Evolutionary conservation across 805 yeast genomes (phyloP).

Genomic region (Saturnispora hagleri): DNA sequence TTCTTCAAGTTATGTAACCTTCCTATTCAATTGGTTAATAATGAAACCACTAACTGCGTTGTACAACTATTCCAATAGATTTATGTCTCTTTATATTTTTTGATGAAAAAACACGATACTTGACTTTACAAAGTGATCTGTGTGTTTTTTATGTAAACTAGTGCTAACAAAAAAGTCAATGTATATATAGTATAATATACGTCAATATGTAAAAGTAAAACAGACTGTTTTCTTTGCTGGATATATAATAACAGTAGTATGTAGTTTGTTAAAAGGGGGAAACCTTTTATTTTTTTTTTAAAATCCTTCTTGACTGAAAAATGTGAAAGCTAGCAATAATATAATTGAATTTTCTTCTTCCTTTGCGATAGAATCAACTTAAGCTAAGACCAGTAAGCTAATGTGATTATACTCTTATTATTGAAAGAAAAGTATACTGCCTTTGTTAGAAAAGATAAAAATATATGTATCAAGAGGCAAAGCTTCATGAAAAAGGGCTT

Average conservation of each 20-base stretch:
- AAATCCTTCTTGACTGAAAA: neutral
- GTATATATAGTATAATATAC: neutral
- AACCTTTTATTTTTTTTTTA: neutral
- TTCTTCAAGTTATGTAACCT: neutral
- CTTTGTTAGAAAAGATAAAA: neutral
- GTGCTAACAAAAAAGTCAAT: neutral
- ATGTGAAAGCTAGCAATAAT: neutral
- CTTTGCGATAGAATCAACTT: neutral
- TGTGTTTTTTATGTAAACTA: neutral
- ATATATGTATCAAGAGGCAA: neutral
- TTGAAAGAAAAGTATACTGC: neutral
- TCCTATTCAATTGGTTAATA: neutral
- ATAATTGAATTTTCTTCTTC: neutral
- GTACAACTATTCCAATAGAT: neutral
- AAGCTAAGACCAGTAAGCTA: neutral
- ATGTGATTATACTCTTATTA: neutral
- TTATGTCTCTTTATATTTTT: neutral
- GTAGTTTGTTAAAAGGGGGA: neutral
- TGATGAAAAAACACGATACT: neutral
- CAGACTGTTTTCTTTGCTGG: neutral
- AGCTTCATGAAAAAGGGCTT: neutral
- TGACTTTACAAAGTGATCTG: neutral
- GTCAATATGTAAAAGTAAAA: no score
- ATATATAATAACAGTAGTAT: neutral
- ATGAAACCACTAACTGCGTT: neutral